Evolutionary conservation across 352 stramenopile genomes (phyloP), one percentile per base, ranked within the genome.

Genomic region (Pythium chondricola): DNA sequence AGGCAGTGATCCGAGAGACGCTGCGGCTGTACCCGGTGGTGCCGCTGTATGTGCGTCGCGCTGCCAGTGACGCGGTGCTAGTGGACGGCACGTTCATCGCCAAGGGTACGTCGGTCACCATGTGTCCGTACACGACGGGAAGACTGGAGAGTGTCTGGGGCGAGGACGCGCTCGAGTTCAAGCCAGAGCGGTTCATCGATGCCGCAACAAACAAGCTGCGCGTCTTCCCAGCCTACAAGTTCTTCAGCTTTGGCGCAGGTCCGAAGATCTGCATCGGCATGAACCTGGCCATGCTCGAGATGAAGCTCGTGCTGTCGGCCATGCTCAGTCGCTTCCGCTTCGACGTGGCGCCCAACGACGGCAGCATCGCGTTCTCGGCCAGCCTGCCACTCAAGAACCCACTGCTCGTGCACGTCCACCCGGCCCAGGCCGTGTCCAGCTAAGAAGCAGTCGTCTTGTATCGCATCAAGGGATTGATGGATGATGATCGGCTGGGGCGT

Each of bases 251-350:
- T 50, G 59, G 75, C 31, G 69, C 61, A 30, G 55, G 64, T 30
- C 52, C 56, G 18, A 44, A 69, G 16, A 38, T 59, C 16, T 85
- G 73, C 43, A 58, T 81, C 17, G 73, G 73, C 33, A 70, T 61
- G 44, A 50, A 61, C 21, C 50, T 85, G 2, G 73, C 73, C 1
- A 36, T 78, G 36, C 53, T 82, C 11, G 64, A 83, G 47, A 58
- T 79, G 10, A 74, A 78, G 39, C 38, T 74, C 9, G 33, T 69
- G 17, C 24, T 77, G 4, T 41, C 61, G 4, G 46, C 44, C 14
- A 11, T 85, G 17, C 38, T 84, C 11, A 48, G 51, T 16, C 51
- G 64, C 32, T 83, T 73, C 47, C 26, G 65, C 21, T 30, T 61
- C 16, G 42, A 61, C 14, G 36, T 61, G 30, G 30, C 20, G 14